Evolutionary conservation across 768 basidiomycete species (phyloP).

Genomic region (Suillus brevipes): DNA sequence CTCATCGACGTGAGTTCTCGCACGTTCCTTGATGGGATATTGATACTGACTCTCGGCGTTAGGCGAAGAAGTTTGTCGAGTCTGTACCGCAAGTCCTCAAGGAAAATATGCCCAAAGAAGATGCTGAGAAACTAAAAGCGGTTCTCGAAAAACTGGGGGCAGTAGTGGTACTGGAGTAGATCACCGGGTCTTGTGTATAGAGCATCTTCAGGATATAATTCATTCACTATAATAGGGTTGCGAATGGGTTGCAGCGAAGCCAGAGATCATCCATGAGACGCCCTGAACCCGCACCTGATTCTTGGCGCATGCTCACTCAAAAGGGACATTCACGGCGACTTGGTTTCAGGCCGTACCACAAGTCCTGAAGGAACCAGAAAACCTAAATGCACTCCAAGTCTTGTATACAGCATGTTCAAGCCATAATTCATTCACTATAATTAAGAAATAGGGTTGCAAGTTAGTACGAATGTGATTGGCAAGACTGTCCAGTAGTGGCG

Average conservation of each 20-base stretch:
- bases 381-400: slow-evolving; percentile 66
- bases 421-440: slow-evolving; percentile 19
- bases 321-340: slow-evolving; percentile 2
- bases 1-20: slow-evolving; percentile 83
- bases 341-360: slow-evolving; percentile 80
- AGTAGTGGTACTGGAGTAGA: slow-evolving; percentile 80
- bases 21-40: slow-evolving; percentile 1
- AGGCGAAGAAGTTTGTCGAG: slow-evolving; percentile 99
- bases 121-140: slow-evolving; percentile 94
- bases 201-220: slow-evolving; percentile 16
- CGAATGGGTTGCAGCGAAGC: slow-evolving; percentile 58
- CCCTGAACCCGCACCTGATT: slow-evolving; percentile 86
- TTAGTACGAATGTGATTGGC: slow-evolving; percentile 18
- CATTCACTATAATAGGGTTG: slow-evolving; percentile 13
- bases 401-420: slow-evolving; percentile 15
- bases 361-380: slow-evolving; percentile 93
- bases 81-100: slow-evolving; percentile 90
- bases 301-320: neutral
- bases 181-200: slow-evolving; percentile 14
- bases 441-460: slow-evolving; percentile 14
- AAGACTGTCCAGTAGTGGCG: slow-evolving; percentile 19
- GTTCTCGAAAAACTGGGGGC: slow-evolving; percentile 90
- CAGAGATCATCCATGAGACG: slow-evolving; percentile 97
- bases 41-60: slow-evolving; percentile 6
- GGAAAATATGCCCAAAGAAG: slow-evolving; percentile 94